These are phyloP conservation scores for Citrus maxima DNA, from an alignment of 345 rosid species.

Conservation along the genomic window DNA sequence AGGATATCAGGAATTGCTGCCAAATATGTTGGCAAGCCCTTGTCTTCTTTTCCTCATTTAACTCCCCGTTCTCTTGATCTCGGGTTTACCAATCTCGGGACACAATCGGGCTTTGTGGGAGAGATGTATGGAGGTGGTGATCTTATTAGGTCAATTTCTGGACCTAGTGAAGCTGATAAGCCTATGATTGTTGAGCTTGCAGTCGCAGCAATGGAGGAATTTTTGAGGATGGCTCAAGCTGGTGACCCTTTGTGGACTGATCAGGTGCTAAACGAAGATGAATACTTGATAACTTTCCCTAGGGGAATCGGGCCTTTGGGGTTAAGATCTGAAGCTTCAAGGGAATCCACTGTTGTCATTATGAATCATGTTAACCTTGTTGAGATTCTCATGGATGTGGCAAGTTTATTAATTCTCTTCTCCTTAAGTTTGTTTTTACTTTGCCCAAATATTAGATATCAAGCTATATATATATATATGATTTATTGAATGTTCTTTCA, in stretches of 20 bases:
- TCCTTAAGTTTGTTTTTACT: neutral
- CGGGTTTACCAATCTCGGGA: slow-evolving; percentile 48
- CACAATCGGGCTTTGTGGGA: slow-evolving; percentile 59
- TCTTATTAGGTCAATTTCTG: slow-evolving; percentile 48
- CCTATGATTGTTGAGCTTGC: slow-evolving; percentile 89
- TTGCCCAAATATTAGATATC: no score
- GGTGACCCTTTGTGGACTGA: slow-evolving; percentile 78
- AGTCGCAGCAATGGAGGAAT: slow-evolving; percentile 95
- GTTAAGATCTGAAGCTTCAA: slow-evolving; percentile 77
- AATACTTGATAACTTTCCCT: slow-evolving; percentile 74
- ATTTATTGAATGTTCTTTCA: slow-evolving; percentile 17
- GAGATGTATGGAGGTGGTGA: slow-evolving; percentile 72
- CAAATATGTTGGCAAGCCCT: slow-evolving; percentile 76
- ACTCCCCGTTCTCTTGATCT: slow-evolving; percentile 53
- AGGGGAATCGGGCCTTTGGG: slow-evolving; percentile 82
- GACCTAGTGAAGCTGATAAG: slow-evolving; percentile 82
- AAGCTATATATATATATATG: neutral
- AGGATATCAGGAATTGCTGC: slow-evolving; percentile 85
- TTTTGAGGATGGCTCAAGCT: slow-evolving; percentile 74
- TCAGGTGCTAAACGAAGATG: slow-evolving; percentile 71
- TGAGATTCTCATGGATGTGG: slow-evolving; percentile 98
- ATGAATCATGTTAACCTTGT: slow-evolving; percentile 82
- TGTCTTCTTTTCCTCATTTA: slow-evolving; percentile 44
- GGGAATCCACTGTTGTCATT: slow-evolving; percentile 77
- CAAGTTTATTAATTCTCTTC: slow-evolving; percentile 13